Base-by-base conservation (phyloP, 1,284 basidiomycete genomes). In the Puccinia polysora region DNA sequence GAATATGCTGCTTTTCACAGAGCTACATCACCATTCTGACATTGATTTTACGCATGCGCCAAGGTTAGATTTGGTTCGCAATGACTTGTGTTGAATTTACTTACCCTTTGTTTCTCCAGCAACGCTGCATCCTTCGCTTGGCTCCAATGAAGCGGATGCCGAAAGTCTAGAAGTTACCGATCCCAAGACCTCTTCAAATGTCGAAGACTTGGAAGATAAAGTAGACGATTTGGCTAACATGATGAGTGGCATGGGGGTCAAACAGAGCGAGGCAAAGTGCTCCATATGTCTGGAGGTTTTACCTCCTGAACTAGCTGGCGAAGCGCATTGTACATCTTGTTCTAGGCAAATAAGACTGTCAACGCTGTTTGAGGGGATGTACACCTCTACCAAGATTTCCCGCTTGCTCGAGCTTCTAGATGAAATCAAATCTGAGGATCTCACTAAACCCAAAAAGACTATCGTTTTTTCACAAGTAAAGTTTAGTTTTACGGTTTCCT, bases 11-110 rank as follows among this genome's bases (percentile, higher is more conserved):
- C 62, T 78, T 84, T 90, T 62, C 83, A 89, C 78, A 81, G 82
- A 67, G 82, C 72, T 77, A 65, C 47, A 75, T 75, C 25, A 52
- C 67, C 0, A 59, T 62, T 36, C 62, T 75, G 18, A 69, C 67
- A 0, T 40, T 68, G 2, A n/a, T 67, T 15, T 50, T 73, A 18
- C 71, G 94, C 36, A 83, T 97, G 32, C 85, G 94, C 25, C 94
- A 97, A 85, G 90, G 91, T 90, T 65, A 53, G 83, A n/a, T 76
- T 40, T 65, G 20, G 23, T 60, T 28, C 65, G 52, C 14, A 14
- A 36, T 23, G 5, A 8, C 55, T 23, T 55, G 30, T 28, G 65
- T 49, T 30, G 43, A 25, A 8, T 7, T 4, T 40, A 7, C 53
- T 56, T 2, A 67, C 38, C 10, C 15, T 23, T 28, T 28, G 28